A percentile compares a stretch with the other conserved stretches of the same genome.
Evolutionary conservation across 228 moss, liverwort and hornwort genomes (phyloP).

Genomic region (Sphagnum fallax): DNA sequence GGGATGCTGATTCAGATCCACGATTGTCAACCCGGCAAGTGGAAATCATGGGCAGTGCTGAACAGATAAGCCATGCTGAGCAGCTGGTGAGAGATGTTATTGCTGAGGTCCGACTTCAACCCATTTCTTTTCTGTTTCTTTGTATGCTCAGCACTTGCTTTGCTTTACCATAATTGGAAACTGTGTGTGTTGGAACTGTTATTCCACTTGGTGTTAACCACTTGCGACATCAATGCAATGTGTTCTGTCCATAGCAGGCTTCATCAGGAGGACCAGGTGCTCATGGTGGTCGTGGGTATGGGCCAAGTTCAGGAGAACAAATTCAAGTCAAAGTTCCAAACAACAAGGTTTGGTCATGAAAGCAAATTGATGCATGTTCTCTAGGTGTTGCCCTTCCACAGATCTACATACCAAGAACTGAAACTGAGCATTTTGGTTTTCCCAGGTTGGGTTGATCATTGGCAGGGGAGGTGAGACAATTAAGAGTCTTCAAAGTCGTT

Average conservation of each 20-base stretch:
- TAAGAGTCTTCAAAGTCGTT: constrained; percentile 91
- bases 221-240: too few species aligned
- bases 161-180: too few species aligned
- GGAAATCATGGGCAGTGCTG: constrained; percentile 94
- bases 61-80: constrained; percentile 87
- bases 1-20: constrained; percentile 93
- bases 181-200: too few species aligned
- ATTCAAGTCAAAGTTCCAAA: constrained; percentile 97
- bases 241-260: constrained; percentile 75
- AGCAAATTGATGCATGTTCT: too few species aligned
- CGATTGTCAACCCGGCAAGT: constrained; percentile 90
- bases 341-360: constrained; percentile 51
- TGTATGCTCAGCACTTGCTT: too few species aligned
- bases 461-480: constrained; percentile 97
- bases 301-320: constrained; percentile 65
- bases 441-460: constrained; percentile 91
- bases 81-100: constrained; percentile 98
- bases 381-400: not conserved
- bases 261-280: constrained; percentile 75
- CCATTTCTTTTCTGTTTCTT: too few species aligned
- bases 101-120: constrained; percentile 65
- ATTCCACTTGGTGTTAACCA: too few species aligned
- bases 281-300: constrained; percentile 64
- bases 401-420: too few species aligned
- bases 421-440: too few species aligned